Base-by-base conservation (phyloP, 75 land plant genomes). In the Cryptomeria japonica region DNA sequence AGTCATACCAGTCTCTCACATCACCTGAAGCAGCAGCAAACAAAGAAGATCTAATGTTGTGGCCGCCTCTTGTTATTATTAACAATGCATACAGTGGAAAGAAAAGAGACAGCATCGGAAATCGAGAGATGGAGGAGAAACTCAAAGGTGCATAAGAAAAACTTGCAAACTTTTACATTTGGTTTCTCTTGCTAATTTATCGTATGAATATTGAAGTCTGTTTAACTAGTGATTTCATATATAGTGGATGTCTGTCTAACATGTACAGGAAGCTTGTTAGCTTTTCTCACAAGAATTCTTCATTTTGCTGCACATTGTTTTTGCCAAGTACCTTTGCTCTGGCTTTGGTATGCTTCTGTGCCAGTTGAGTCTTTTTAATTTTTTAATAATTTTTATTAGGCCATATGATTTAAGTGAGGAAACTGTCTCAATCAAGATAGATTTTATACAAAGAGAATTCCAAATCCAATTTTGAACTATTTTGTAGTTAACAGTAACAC, bases 51-150 rank as follows among this genome's bases (percentile, higher is more conserved):
- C 87, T 94, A 76, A 93, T 95, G 68, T 85, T 95, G 80, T 95
- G 96, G 96, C 96, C 96, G 2, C 96, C 96, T 32, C 3, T 86
- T 31, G 95, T 95, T 39, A 92, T 95, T n/a, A 90, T 95, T 87
- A 94, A 94, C 84, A 94, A 94, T 89, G 93, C 96, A 80, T 58
- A 51, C 55, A 88, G 89, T 41, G 96, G 95, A 87, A 93, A 87
- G 91, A 89, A 91, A 88, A 94, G 90, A 88, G 96, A 95, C 90
- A 94, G 96, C 53, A 58, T 91, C 83, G 94, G 94, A 86, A 93
- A 95, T 92, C 91, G 89, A 73, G 91, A 91, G 47, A 92, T 95
- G 94, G 96, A 95, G 86, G 85, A 3, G 85, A 91, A 84, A 56
- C 89, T 95, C 87, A 95, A 90, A 95, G 96, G 96, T 95, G 90